These are phyloP conservation scores for Paramecium octaurelia DNA, from an alignment of 73 alveolate genomes.

Conservation along the genomic window DNA sequence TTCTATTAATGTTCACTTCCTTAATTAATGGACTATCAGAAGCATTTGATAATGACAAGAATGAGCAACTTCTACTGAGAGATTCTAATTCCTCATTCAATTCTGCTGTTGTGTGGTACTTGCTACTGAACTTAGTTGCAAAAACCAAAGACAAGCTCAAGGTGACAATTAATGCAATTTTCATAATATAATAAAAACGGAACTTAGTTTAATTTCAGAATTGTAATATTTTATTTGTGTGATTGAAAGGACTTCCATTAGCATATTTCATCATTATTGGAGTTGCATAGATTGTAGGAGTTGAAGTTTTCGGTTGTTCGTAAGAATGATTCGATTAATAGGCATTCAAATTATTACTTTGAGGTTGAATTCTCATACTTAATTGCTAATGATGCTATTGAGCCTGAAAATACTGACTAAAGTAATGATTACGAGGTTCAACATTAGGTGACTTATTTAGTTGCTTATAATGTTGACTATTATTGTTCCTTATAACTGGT, in stretches of 20 bases:
- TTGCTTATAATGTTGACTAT: neutral
- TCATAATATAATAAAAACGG: neutral
- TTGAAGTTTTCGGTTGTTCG: neutral
- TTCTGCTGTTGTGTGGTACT: slow-evolving; percentile 14
- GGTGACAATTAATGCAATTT: neutral
- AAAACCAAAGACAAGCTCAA: neutral
- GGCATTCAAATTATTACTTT: neutral
- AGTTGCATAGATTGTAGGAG: neutral
- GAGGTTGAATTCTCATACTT: neutral
- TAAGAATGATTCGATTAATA: neutral
- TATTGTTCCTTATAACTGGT: neutral
- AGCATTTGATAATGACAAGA: neutral
- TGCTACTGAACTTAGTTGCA: neutral
- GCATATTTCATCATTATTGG: neutral
- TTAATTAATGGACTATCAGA: slow-evolving; percentile 10
- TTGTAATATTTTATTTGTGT: neutral
- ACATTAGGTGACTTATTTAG: neutral
- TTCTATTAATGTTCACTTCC: slow-evolving; percentile 8
- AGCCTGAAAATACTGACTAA: slow-evolving; percentile 16
- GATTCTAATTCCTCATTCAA: slow-evolving; percentile 28
- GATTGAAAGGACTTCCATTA: neutral
- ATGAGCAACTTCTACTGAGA: neutral
- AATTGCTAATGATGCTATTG: neutral
- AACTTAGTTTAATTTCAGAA: neutral
- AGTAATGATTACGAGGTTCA: slow-evolving; percentile 11